phyloP scores from a whole-genome alignment of 129 eudicot species.

The Tagetes patula region DNA sequence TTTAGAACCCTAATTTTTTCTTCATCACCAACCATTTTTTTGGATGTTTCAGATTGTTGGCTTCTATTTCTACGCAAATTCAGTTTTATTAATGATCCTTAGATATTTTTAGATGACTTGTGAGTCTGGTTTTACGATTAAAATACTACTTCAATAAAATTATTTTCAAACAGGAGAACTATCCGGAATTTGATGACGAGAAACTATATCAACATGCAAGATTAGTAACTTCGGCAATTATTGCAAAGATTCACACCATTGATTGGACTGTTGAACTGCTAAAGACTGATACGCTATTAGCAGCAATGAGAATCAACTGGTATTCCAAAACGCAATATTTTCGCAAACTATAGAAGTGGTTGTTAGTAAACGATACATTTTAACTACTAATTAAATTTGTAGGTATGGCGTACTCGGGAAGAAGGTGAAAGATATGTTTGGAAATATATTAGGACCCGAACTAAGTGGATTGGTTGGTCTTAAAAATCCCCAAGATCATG shows the following conservation, averaged over 20 bases:
- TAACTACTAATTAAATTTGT: too few relatives aligned
- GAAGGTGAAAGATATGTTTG: conserved; percentile 44
- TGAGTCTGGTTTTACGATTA: too few relatives aligned
- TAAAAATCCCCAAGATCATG: conserved; percentile 52
- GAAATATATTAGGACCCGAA: conserved; percentile 45
- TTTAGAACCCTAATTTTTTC: too few relatives aligned
- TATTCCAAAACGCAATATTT: too few relatives aligned
- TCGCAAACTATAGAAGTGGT: too few relatives aligned
- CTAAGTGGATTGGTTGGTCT: conserved; percentile 57
- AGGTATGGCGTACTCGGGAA: conserved; percentile 59
- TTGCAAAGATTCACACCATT: conserved; percentile 60
- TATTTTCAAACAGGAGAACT: conserved; percentile 36
- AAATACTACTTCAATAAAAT: too few relatives aligned
- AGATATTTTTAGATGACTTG: too few relatives aligned
- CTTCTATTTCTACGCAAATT: too few relatives aligned
- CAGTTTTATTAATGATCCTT: too few relatives aligned
- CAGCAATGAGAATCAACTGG: conserved; percentile 66
- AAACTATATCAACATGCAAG: conserved; percentile 50
- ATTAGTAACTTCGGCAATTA: conserved; percentile 54
- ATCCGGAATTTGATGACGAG: conserved; percentile 58
- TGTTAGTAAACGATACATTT: too few relatives aligned
- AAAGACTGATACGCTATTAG: conserved; percentile 48
- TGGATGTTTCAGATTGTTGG: too few relatives aligned
- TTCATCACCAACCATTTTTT: too few relatives aligned
- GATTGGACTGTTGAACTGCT: conserved; percentile 66